A percentile compares a stretch with the other conserved stretches of the same genome.
Evolutionary conservation across 1,284 basidiomycete species (phyloP).

Genomic region (Coniophora puteana): DNA sequence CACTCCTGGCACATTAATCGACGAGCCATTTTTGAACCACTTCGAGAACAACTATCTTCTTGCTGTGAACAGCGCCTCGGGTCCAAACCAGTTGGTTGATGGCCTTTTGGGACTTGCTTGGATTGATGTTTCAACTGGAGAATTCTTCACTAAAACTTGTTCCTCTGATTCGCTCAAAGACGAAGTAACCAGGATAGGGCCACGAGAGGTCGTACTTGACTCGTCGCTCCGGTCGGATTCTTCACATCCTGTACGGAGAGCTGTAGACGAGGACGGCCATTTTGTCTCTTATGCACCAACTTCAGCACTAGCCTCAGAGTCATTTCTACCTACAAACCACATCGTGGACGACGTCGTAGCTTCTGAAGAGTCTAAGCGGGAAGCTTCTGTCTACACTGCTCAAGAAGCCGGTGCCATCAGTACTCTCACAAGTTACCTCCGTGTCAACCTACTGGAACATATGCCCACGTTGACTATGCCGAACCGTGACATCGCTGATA

Average conservation of each 20-base stretch:
- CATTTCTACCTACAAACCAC: conserved; percentile 6
- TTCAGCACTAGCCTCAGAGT: conserved; percentile 12
- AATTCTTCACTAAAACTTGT: conserved; percentile 78
- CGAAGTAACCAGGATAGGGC: conserved; percentile 79
- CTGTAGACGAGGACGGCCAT: conserved; percentile 47
- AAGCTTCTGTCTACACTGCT: conserved; percentile 20
- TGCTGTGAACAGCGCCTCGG: conserved; percentile 49
- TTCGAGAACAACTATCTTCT: conserved; percentile 89
- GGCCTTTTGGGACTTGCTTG: conserved; percentile 68
- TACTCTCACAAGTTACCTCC: conserved; percentile 69
- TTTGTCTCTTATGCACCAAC: conserved; percentile 44
- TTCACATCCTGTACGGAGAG: conserved; percentile 41
- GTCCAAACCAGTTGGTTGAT: conserved; percentile 8
- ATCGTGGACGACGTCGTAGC: conserved; percentile 6
- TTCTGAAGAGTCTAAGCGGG: conserved; percentile 9
- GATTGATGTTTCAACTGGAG: conserved; percentile 94
- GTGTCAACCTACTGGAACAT: conserved; percentile 71
- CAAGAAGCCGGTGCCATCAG: conserved; percentile 59
- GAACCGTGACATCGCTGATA: conserved; percentile 50
- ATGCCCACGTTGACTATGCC: conserved; percentile 70
- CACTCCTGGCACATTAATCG: conserved; percentile 90
- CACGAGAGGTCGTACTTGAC: conserved; percentile 80
- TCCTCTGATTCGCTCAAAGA: conserved; percentile 63
- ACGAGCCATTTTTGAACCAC: conserved; percentile 82
- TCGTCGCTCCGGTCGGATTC: conserved; percentile 33